Evolutionary conservation across 2,329 filamentous ascomycete species (phyloP).

Genomic region (Fusarium oxysporum): DNA sequence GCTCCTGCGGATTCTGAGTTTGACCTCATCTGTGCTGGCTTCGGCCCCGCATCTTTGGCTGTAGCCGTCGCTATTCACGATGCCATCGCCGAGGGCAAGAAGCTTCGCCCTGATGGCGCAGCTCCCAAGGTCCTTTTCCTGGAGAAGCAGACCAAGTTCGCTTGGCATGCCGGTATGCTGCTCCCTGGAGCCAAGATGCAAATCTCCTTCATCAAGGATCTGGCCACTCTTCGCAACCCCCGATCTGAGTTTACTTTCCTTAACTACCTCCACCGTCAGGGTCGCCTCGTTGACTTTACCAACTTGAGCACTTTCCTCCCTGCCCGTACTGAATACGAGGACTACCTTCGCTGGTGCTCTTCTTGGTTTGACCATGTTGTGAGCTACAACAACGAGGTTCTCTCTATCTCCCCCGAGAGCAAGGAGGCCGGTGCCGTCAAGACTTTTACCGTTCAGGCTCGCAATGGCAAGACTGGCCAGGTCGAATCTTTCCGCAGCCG

Average conservation of each 20-base stretch:
- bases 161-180: conserved; percentile 97
- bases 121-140: conserved; percentile 84
- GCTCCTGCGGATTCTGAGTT: conserved; percentile 70
- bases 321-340: conserved; percentile 88
- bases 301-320: conserved; percentile 92
- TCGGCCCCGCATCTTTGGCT: conserved; percentile 90
- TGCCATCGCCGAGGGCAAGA: conserved; percentile 65
- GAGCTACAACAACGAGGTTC: conserved; percentile 81
- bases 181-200: conserved; percentile 96
- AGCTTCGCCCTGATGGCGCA: conserved; percentile 55
- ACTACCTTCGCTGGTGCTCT: conserved; percentile 95
- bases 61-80: conserved; percentile 92
- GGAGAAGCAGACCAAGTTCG: conserved; percentile 84
- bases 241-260: conserved; percentile 93
- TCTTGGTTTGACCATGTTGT: conserved; percentile 79
- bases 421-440: conserved; percentile 64
- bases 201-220: conserved; percentile 96
- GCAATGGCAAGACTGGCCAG: conserved; percentile 68
- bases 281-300: conserved; percentile 87
- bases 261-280: conserved; percentile 88
- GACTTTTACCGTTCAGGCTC: conserved; percentile 75
- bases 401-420: conserved; percentile 73
- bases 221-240: conserved; percentile 89
- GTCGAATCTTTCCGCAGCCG: conserved; percentile 66
- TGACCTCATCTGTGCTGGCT: conserved; percentile 91